phyloP scores from a whole-genome alignment of 2,329 filamentous ascomycete genomes.

The Apiospora kogelbergensis region DNA sequence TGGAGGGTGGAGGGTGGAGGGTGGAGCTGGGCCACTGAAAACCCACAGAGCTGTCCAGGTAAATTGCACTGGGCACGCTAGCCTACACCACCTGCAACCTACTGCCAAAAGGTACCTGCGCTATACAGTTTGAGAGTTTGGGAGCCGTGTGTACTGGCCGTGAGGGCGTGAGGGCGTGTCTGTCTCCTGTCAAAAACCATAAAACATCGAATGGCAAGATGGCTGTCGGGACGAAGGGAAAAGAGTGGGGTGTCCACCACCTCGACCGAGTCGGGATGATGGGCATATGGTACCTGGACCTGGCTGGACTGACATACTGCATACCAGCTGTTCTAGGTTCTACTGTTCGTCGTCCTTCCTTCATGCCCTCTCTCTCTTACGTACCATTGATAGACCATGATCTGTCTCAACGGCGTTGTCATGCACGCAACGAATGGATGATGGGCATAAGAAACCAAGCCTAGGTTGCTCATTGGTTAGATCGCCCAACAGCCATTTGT shows the following conservation, averaged over 20 bases:
- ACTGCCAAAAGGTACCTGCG: not conserved
- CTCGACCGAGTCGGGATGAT: conserved; percentile 4
- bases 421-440: not conserved
- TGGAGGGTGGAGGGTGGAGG: no score
- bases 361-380: not conserved
- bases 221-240: not conserved
- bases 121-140: no score
- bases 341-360: not conserved
- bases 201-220: not conserved
- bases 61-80: conserved; percentile 1
- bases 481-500: not conserved
- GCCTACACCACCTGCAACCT: not conserved
- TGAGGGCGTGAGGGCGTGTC: no score
- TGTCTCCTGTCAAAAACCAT: conserved; percentile 7
- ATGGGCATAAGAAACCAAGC: not conserved
- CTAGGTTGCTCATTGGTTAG: not conserved
- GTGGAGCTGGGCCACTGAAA: conserved; percentile 2
- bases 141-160: no score
- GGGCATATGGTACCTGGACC: not conserved
- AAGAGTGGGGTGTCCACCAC: not conserved
- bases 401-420: not conserved
- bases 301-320: not conserved
- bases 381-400: not conserved
- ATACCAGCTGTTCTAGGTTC: not conserved
- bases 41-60: not conserved